A percentile compares a stretch with the other conserved stretches of the same genome.
Conservation (phyloP, 2,329 filamentous ascomycete species). For the Bipolaris bicolor region DNA sequence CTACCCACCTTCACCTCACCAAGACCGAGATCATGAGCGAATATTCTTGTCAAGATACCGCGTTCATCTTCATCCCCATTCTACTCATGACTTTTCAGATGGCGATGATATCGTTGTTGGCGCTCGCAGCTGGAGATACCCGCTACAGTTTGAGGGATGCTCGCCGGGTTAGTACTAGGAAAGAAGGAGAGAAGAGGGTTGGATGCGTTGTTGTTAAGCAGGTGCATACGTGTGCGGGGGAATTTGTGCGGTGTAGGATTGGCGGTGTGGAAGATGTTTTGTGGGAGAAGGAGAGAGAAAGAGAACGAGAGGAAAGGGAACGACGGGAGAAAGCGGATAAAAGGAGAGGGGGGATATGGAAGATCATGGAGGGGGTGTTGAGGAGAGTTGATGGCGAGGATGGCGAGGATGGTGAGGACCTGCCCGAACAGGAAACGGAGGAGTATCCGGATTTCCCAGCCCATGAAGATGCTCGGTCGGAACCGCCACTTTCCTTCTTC, state of each 20-base stretch:
- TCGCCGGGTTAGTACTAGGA: not conserved
- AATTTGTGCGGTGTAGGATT: not conserved
- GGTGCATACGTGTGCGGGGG: not conserved
- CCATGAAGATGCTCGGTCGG: not conserved
- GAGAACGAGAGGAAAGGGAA: not conserved
- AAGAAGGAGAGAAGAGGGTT: not conserved
- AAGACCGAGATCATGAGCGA: not conserved
- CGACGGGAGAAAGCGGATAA: not conserved
- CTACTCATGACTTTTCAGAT: not conserved
- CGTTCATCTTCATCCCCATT: not conserved
- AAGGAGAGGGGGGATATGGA: not conserved
- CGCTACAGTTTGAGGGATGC: no score
- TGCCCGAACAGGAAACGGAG: not conserved
- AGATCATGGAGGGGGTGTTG: not conserved
- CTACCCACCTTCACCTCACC: no score
- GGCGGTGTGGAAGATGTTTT: not conserved
- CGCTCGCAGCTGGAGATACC: not conserved
- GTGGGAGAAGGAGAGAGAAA: not conserved
- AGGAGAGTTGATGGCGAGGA: not conserved
- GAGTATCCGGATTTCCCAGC: not conserved
- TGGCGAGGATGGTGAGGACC: not conserved
- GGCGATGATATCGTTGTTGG: not conserved
- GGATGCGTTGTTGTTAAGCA: no score
- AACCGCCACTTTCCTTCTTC: not conserved
- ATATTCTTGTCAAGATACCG: not conserved